A percentile compares a stretch with the other conserved stretches of the same genome.
phyloP scores from a whole-genome alignment of 306 rosid species.

The Acmispon strigosus region DNA sequence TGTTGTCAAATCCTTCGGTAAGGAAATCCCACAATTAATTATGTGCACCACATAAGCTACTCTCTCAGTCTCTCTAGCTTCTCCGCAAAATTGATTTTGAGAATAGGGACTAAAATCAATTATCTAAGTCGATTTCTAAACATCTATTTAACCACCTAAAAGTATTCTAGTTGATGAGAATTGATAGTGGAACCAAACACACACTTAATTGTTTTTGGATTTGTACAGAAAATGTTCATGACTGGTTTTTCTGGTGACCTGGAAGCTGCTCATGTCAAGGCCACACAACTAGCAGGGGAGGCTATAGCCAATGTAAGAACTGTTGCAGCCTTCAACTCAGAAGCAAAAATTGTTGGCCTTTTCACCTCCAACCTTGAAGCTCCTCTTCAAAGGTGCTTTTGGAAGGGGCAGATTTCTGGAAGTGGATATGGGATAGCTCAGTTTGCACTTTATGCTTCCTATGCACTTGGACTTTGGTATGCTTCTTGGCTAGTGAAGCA shows the following conservation, averaged over 20 bases:
- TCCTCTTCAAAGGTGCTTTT: slow-evolving; percentile 82
- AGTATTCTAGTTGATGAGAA: no score
- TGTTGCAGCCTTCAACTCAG: slow-evolving; percentile 95
- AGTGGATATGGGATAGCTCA: slow-evolving; percentile 95
- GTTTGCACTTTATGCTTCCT: slow-evolving; percentile 91
- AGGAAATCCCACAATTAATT: no score
- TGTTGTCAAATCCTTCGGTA: no score
- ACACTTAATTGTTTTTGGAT: neutral
- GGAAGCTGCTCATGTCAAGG: slow-evolving; percentile 89
- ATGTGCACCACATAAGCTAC: no score
- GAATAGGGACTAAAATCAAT: no score
- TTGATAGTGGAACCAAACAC: no score
- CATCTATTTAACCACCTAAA: no score
- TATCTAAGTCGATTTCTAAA: no score
- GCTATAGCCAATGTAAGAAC: slow-evolving; percentile 98
- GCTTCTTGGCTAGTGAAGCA: slow-evolving; percentile 99
- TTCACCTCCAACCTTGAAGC: slow-evolving; percentile 71
- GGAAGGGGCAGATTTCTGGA: slow-evolving; percentile 99
- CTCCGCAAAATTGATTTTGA: no score
- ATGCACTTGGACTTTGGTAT: slow-evolving; percentile 98
- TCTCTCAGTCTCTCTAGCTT: no score
- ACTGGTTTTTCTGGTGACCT: slow-evolving; percentile 96
- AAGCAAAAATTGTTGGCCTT: slow-evolving; percentile 71
- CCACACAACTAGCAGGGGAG: slow-evolving; percentile 95
- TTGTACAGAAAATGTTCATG: slow-evolving; percentile 91